Evolutionary conservation across 108 stramenopile species (phyloP).

Genomic region (Seminavis robusta): DNA sequence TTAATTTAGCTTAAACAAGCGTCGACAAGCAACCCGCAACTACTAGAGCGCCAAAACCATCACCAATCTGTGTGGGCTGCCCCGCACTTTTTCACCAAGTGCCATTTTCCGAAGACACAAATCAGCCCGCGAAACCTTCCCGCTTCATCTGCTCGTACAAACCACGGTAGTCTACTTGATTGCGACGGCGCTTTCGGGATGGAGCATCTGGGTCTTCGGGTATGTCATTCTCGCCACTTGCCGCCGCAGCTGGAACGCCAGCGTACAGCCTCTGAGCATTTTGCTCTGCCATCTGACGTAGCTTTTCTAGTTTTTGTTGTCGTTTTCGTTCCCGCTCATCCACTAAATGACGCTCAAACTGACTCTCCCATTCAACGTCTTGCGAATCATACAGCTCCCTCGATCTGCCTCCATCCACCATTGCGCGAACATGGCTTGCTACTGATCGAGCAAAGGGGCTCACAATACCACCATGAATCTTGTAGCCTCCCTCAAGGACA

Average conservation of each 20-base stretch:
- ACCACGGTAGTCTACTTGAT: constrained; percentile 81
- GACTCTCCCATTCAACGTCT: constrained; percentile 83
- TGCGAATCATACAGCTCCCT: constrained; percentile 68
- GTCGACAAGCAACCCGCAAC: too few relatives aligned
- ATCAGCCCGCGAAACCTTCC: constrained; percentile 55
- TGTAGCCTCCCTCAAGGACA: constrained; percentile 96
- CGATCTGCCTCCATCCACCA: constrained; percentile 80
- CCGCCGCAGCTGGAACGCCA: constrained; percentile 29
- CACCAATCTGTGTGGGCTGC: too few relatives aligned
- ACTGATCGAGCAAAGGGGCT: constrained; percentile 87
- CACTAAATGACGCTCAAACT: constrained; percentile 75
- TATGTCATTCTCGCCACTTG: constrained; percentile 20
- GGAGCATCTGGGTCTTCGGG: constrained; percentile 38
- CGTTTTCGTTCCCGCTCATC: constrained; percentile 85
- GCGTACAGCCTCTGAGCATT: constrained; percentile 5
- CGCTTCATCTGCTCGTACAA: constrained; percentile 81
- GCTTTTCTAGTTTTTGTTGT: constrained; percentile 68
- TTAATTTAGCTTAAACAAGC: too few relatives aligned
- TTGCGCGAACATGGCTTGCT: constrained; percentile 80
- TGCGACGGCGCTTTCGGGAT: constrained; percentile 69
- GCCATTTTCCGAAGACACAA: too few relatives aligned
- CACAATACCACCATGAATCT: constrained; percentile 89
- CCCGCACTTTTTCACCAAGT: too few relatives aligned
- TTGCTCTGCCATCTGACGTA: constrained; percentile 27
- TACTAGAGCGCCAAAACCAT: too few relatives aligned